Evolutionary conservation across 192 early-diverging fungal genomes (phyloP), one percentile per base, ranked within the genome.

Genomic region (Umbelopsis sp.): DNA sequence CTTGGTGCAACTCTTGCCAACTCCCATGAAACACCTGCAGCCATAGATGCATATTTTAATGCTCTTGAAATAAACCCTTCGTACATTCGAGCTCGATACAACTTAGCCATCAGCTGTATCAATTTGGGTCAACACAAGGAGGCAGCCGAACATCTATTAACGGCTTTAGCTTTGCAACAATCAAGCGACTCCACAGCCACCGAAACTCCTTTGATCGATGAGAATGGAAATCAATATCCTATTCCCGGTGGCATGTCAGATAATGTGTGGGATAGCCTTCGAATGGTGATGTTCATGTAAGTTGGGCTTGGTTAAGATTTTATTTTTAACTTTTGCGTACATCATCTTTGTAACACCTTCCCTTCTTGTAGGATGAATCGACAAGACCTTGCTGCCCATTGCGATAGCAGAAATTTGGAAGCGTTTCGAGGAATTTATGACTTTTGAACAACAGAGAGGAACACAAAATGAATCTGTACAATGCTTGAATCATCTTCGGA

Each of bases 1-100:
- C 86, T 98, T 29, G 98, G 98, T 9, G 98, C 98, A 4, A 99
- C 97, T 0, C 85, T 96, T 45, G 98, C 97, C 24, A 98, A 99
- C 74, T 85, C 91, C 16, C 85, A 85, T n/a, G 82, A 92, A 50
- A 86, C 91, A 22, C 66, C 80, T 24, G 84, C 87, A 17, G 96
- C 97, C 10, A 93, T 97, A 8, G 93, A 95, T 12, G 96, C 97
- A 29, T 99, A 99, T 75, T 96, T 92, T 70, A 87, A 92, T 20
- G 98, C 97, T 2, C 86, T 99, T 41, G 89, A 96, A 74, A 91
- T 99, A 73, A 96, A 98, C 65, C 98, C 98, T 20, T 88, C 88
- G 21, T 99, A 92, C 84, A 91, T 99, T 47, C 91, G 98, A 29
- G 98, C 95, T 6, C 87, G 96, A 38, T 99, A 97, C 85, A 99